Evolutionary conservation across 1,284 basidiomycete species (phyloP).

Genomic region (Melampsora abietis-canadensis): DNA sequence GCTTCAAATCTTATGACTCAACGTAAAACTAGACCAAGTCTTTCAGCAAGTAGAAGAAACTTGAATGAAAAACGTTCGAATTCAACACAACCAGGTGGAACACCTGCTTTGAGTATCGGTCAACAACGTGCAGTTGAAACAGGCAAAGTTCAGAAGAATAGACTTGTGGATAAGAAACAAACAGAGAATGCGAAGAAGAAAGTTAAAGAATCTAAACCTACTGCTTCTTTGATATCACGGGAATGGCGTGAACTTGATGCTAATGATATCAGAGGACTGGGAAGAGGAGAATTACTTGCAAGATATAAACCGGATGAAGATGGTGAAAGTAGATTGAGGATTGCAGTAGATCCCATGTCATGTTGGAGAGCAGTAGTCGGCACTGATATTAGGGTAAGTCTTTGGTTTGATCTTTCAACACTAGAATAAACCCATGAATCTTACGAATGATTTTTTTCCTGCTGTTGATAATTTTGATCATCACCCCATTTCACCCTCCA

Average conservation of each 20-base stretch:
- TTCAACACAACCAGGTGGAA: not conserved
- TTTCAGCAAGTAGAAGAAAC: slow-evolving; percentile 16
- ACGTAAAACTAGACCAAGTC: slow-evolving; percentile 27
- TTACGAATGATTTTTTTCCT: not conserved
- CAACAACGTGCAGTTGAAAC: slow-evolving; percentile 37
- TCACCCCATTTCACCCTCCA: slow-evolving; percentile 50
- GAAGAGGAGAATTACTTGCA: slow-evolving; percentile 17
- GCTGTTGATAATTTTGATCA: not conserved
- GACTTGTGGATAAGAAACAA: slow-evolving; percentile 1
- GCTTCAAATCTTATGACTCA: slow-evolving; percentile 36
- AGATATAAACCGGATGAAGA: slow-evolving; percentile 22
- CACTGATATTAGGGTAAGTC: slow-evolving; percentile 68
- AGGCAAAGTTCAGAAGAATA: slow-evolving; percentile 38
- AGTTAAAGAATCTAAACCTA: slow-evolving; percentile 8
- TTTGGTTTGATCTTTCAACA: not conserved
- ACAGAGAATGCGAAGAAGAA: not conserved
- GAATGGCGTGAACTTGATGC: slow-evolving; percentile 29
- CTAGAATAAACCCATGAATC: not conserved
- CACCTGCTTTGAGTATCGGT: slow-evolving; percentile 35
- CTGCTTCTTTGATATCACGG: not conserved
- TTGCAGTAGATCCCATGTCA: slow-evolving; percentile 69
- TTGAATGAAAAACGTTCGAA: slow-evolving; percentile 10
- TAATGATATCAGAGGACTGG: slow-evolving; percentile 1
- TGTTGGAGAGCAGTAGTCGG: slow-evolving; percentile 76
- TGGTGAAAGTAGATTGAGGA: slow-evolving; percentile 58